Evolutionary conservation across 2,329 filamentous ascomycete species (phyloP), one percentile per base, ranked within the genome.

Genomic region (Paraphaeosphaeria sporulosa): DNA sequence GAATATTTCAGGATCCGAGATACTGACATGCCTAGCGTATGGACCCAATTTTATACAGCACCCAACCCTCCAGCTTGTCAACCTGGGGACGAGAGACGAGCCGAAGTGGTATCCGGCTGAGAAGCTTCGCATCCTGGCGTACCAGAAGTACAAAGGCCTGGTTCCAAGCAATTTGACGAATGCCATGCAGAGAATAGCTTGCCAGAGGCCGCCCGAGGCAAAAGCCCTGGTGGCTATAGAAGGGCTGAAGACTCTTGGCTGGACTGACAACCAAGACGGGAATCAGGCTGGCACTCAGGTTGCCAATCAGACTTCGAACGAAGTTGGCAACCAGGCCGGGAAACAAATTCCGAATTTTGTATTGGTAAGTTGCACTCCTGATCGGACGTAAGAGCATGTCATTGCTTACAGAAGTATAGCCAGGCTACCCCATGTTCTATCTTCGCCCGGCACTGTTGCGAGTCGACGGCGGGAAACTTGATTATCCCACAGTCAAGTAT

Each of bases 191-290:
- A 32, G 58, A 10, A 19, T 55, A 17, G 67, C 71, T n/a, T 60
- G 58, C 12, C 56, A 56, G 12, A 34, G n/a, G 10, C 65, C 67
- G 1, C 30, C 50, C 1, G 17, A 34, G 4, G 64, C 34, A 15
- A 58, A 63, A 55, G 47, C 59, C 0, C 43, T 64, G 7, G 67
- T 71, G 32, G 64, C 69, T 47, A 38, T 64, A 9, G 67, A 71
- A 32, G 67, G 69, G 10, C 60, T 71, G 12, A 8, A 21, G 13
- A 61, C 47, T 15, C 55, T 70, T n/a, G 64, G 63, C 5, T 38
- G 66, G 27, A 17, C 27, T 10, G 23, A n/a, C n/a, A n/a, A n/a
- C n/a, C n/a, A n/a, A n/a, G n/a, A n/a, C n/a, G n/a, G n/a, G n/a
- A n/a, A n/a, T n/a, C n/a, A n/a, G n/a, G n/a, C n/a, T n/a, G n/a